Percentiles rank a stretch among this genome's conserved stretches.
These are phyloP conservation scores for Stipa capillata DNA, from an alignment of 176 grass and related monocot genomes.

Conservation along the genomic window DNA sequence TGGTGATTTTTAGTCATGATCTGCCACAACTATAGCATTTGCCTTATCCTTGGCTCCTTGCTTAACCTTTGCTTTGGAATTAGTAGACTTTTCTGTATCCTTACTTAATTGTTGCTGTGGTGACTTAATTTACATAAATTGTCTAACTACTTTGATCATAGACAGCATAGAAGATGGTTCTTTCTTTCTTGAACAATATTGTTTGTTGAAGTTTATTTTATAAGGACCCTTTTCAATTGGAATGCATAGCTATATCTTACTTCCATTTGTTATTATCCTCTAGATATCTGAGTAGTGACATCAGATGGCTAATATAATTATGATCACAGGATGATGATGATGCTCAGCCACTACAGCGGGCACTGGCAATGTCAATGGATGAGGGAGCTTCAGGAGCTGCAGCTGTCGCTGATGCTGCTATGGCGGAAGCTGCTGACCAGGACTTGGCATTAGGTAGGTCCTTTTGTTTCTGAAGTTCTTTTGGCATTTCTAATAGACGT, in stretches of 20 bases:
- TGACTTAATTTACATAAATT: no score
- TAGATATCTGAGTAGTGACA: neutral
- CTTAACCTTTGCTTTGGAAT: neutral
- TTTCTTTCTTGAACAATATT: neutral
- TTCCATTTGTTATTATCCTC: neutral
- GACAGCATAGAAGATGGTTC: neutral
- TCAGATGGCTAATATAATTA: constrained; percentile 16
- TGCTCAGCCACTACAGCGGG: constrained; percentile 60
- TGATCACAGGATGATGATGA: constrained; percentile 61
- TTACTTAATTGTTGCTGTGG: no score
- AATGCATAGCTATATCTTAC: neutral
- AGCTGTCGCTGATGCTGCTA: constrained; percentile 45
- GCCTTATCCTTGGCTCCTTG: no score
- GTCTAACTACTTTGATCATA: no score
- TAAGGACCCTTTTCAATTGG: neutral
- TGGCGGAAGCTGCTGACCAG: constrained; percentile 63
- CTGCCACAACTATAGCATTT: no score
- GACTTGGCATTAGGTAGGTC: constrained; percentile 79
- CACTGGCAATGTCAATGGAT: constrained; percentile 95
- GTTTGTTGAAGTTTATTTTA: neutral
- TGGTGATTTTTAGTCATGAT: neutral
- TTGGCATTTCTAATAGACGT: no score
- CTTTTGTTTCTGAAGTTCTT: neutral
- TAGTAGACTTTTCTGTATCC: no score
- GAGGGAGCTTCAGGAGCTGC: constrained; percentile 38